Percentiles rank a stretch among this genome's conserved stretches.
Conservation (phyloP, 2,329 filamentous ascomycete species). For the Colletotrichum sp. region DNA sequence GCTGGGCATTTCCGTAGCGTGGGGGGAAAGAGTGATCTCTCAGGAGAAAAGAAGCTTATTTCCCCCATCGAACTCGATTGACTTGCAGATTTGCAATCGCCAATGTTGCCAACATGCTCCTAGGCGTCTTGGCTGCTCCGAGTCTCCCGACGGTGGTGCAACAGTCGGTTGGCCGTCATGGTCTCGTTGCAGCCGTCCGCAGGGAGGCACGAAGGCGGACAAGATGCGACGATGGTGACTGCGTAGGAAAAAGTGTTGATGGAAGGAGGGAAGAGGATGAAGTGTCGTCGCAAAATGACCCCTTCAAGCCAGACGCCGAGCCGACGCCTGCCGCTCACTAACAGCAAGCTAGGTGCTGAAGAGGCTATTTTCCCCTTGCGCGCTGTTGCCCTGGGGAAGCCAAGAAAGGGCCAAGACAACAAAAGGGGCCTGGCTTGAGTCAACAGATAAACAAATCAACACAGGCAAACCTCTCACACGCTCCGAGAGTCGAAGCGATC, state of each 20-base stretch:
- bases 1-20: not conserved
- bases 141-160: not conserved
- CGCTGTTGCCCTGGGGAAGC: constrained; percentile 13
- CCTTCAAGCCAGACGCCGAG: constrained; percentile 1
- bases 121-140: not conserved
- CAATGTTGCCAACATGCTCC: not conserved
- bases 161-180: not conserved
- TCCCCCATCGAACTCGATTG: not conserved
- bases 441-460: constrained; percentile 7
- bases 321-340: constrained; percentile 7
- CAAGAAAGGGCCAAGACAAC: not conserved
- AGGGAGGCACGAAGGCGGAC: not conserved
- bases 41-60: not conserved
- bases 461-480: not conserved
- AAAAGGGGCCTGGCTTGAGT: not conserved
- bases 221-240: not conserved
- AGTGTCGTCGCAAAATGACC: constrained; percentile 5
- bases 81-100: not conserved
- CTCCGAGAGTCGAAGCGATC: constrained; percentile 3
- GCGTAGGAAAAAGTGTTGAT: not conserved
- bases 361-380: not conserved
- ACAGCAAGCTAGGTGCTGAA: not conserved
- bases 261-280: not conserved
- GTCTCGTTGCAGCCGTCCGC: not conserved
- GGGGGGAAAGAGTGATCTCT: not conserved